A percentile compares a stretch with the other conserved stretches of the same genome.
These are phyloP conservation scores for Yamagishiella unicocca DNA, from an alignment of 139 green algal species.

Conservation along the genomic window DNA sequence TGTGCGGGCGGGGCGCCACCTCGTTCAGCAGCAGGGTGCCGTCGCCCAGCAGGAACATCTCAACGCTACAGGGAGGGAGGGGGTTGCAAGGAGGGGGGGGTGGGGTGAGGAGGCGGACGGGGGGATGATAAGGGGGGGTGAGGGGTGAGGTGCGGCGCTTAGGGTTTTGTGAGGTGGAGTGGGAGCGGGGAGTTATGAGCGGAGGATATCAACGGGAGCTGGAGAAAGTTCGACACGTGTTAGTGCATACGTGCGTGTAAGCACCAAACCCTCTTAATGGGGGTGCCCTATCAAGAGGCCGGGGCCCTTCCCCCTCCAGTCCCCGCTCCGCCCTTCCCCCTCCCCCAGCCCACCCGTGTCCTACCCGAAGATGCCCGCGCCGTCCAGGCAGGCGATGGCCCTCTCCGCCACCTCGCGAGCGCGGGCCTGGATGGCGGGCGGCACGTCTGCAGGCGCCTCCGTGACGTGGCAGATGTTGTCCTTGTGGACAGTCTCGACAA, in stretches of 20 bases:
- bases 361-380: conserved; percentile 95
- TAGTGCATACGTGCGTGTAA: no score
- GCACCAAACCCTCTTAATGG: no score
- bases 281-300: no score
- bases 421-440: conserved; percentile 55
- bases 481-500: conserved; percentile 96
- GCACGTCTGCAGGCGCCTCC: conserved; percentile 86
- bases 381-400: conserved; percentile 83
- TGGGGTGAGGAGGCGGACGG: not conserved
- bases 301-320: no score
- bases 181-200: no score
- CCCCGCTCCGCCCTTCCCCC: not conserved
- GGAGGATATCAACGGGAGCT: no score
- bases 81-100: not conserved
- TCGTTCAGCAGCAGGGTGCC: conserved; percentile 94
- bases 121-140: not conserved
- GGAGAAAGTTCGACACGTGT: no score
- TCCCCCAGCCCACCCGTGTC: not conserved
- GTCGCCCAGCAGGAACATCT: conserved; percentile 94
- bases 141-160: not conserved
- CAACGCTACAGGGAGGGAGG: conserved; percentile 74
- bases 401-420: conserved; percentile 79
- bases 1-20: conserved; percentile 96
- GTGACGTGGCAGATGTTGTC: conserved; percentile 96
- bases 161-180: no score